Conservation (phyloP, 1,139 yeast species). For the Saccharomyces hybrid region DNA sequence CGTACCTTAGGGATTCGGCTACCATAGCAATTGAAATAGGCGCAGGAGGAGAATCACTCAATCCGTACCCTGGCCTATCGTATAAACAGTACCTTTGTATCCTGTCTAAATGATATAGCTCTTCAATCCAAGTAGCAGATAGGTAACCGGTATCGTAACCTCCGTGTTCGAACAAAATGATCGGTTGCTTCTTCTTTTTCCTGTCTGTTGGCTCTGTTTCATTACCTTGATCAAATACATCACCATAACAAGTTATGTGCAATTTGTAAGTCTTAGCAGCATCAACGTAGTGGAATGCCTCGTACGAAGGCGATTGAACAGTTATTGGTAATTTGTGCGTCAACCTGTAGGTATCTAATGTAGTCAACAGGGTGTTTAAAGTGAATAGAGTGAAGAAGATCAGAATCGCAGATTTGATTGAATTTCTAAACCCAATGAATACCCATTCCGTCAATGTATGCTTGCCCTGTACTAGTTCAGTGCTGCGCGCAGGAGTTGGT, state of each 20-base stretch:
- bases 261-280: conserved; percentile 43
- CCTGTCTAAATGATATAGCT: conserved; percentile 51
- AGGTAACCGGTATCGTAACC: conserved; percentile 59
- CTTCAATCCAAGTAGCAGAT: conserved; percentile 65
- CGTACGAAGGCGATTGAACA: conserved; percentile 16
- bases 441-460: conserved; percentile 51
- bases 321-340: conserved; percentile 25
- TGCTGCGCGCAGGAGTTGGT: background rate
- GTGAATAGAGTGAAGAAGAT: conserved; percentile 43
- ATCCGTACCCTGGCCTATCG: conserved; percentile 83
- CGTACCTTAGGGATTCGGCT: conserved; percentile 56
- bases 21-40: conserved; percentile 63
- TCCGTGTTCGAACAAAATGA: conserved; percentile 68
- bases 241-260: conserved; percentile 61
- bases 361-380: conserved; percentile 46
- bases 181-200: conserved; percentile 39
- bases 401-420: conserved; percentile 39
- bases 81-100: conserved; percentile 70
- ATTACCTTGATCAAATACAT: conserved; percentile 35
- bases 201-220: conserved; percentile 14
- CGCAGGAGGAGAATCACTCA: conserved; percentile 75
- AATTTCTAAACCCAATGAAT: conserved; percentile 40
- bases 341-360: conserved; percentile 50
- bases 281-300: conserved; percentile 46
- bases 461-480: conserved; percentile 29